Conservation (phyloP, 2,329 filamentous ascomycete species). For the Bipolaris cookei region DNA sequence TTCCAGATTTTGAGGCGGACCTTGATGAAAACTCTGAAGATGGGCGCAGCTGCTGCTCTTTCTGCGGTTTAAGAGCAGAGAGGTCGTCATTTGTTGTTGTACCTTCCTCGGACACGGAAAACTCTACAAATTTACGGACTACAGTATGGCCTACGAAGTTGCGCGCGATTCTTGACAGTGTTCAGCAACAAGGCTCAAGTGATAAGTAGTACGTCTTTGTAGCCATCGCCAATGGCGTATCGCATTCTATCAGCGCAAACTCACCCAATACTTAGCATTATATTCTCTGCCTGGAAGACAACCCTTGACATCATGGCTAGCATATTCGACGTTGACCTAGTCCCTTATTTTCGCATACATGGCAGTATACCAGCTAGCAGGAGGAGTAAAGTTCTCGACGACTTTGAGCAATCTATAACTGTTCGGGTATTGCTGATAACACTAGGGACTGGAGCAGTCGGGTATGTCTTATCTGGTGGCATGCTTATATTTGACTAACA, state of each 20-base stretch:
- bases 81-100: background rate
- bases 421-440: constrained; percentile 59
- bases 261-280: background rate
- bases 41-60: constrained; percentile 23
- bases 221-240: background rate
- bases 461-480: constrained; percentile 41
- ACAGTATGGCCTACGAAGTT: background rate
- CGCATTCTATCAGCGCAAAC: too few species aligned
- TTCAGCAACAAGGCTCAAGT: background rate
- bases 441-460: constrained; percentile 59
- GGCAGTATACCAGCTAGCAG: constrained; percentile 1
- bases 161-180: background rate
- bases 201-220: background rate
- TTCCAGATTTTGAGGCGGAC: constrained; percentile 27
- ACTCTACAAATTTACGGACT: background rate
- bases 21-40: constrained; percentile 16
- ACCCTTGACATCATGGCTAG: background rate
- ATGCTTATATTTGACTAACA: background rate
- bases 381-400: constrained; percentile 48
- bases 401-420: constrained; percentile 41
- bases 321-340: background rate
- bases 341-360: constrained; percentile 6
- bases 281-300: constrained; percentile 2
- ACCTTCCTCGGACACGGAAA: background rate
- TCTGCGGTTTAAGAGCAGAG: background rate